Base-by-base conservation (phyloP, 352 stramenopile genomes). In the Thalassiosira pacifica region DNA sequence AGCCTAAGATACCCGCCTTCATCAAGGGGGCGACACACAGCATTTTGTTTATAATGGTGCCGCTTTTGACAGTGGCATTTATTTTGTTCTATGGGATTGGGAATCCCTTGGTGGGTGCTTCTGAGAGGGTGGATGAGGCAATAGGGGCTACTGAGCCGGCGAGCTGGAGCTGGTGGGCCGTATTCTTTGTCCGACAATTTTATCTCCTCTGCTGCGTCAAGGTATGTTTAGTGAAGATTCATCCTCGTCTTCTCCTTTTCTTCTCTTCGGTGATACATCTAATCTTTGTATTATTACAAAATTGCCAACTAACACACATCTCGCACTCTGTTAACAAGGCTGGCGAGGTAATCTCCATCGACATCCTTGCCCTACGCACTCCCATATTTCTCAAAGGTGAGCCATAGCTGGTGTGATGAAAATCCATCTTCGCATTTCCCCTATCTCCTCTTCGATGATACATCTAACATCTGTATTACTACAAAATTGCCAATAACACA, bases 31-130 rank as follows among this genome's bases (percentile, higher is more conserved):
- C 83, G 32, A 76, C 80, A 0, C 63, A 73, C 8, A 22, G 76
- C 3, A 40, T 89, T 0, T 79, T 86, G 19, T 82, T 81, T 64
- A 34, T 89, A 19, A 72, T 90, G 0, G 32, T 94, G 10, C 91
- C 91, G 10, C 68, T 66, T 16, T 55, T 93, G 5, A 13, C 27
- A 0, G 60, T 90, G 22, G 78, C 89, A 8, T 16, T 32, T 1
- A 61, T 89, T 24, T 73, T 93, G 0, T 94, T 90, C 82, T 93
- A 94, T 57, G 77, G 87, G n/a, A 69, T 84, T 24, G 78, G 88
- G 10, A 91, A 93, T 88, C 85, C 86, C 63, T 82, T 86, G 67
- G 73, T 70, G 18, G 80, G 79, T 2, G 34, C 81, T 67, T 69
- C 72, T 1, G 72, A n/a, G n/a, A n/a, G n/a, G n/a, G n/a, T n/a